Evolutionary conservation across 1,284 basidiomycete genomes (phyloP), one percentile per base, ranked within the genome.

Genomic region (Chalciporus sp.): DNA sequence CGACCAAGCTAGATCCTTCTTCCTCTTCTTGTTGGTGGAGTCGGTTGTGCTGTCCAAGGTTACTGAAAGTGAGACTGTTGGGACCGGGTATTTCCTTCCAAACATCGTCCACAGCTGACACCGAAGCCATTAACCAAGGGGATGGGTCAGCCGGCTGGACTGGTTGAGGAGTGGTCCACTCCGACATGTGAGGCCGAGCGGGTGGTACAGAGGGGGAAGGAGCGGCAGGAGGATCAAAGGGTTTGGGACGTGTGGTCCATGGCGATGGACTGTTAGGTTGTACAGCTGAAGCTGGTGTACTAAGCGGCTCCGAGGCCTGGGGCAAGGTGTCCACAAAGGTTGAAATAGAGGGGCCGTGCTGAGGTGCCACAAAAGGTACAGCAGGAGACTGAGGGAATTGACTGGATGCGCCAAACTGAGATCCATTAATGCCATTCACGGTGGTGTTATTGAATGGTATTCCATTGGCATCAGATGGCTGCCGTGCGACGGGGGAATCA

Each of bases 31-130:
- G 60, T 29, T 61, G 50, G 28, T 68, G 58, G 51, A 80, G 74
- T 60, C 78, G 77, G 58, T 81, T 81, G 62, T 83, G 82, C 53
- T 84, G 80, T n/a, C 76, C 81, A 19, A 85, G 69, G 58, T 84
- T 84, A 49, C 75, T 79, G 46, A 79, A 73, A 0, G 84, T 82
- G 20, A 85, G 71, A 55, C 78, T 80, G 55, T 75, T 78, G 8
- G 78, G 69, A 29, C 72, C 74, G 2, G 69, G 61, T n/a, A 70
- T 62, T 51, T 76, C 70, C 43, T 72, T 74, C 84, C 81, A 84
- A 47, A 66, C 72, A 6, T 80, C 79, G 33, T 78, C 76, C 4
- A 72, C 62, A 26, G 65, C 63, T 12, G 73, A 72, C 50, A 80
- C 73, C 7, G 81, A 77, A 12, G 79, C 72, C 42, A 73, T 64